These are phyloP conservation scores for Aspergillus brasiliensis DNA, from an alignment of 2,329 filamentous ascomycete species.

Conservation along the genomic window DNA sequence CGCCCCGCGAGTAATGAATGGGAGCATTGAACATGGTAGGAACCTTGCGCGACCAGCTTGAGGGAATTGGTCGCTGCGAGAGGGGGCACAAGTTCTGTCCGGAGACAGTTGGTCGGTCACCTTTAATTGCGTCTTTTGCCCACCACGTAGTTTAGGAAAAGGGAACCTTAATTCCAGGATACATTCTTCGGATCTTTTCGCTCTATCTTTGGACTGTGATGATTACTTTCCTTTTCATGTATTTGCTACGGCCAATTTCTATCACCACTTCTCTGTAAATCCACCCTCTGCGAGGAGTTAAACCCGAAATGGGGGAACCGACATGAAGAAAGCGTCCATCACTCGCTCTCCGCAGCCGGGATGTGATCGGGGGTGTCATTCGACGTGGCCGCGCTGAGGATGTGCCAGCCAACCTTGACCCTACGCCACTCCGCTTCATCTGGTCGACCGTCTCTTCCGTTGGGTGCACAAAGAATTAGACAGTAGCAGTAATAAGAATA, in stretches of 20 bases:
- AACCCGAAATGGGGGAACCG: too few relatives aligned
- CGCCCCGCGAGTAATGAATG: slow-evolving; percentile 2
- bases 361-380: slow-evolving; percentile 27
- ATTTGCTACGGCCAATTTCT: too few relatives aligned
- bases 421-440: slow-evolving; percentile 21
- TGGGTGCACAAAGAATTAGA: slow-evolving; percentile 6
- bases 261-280: too few relatives aligned
- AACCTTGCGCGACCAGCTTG: slow-evolving; percentile 1
- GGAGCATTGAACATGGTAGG: slow-evolving; percentile 1
- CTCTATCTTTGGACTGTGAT: too few relatives aligned
- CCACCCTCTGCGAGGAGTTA: too few relatives aligned
- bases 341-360: slow-evolving; percentile 14
- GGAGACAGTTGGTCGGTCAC: not conserved
- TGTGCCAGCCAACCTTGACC: slow-evolving; percentile 22
- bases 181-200: too few relatives aligned
- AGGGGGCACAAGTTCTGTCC: not conserved
- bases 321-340: not conserved
- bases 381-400: slow-evolving; percentile 36
- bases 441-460: slow-evolving; percentile 4
- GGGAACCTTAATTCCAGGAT: too few relatives aligned
- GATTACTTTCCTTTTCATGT: too few relatives aligned
- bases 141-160: too few relatives aligned
- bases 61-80: not conserved
- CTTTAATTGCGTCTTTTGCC: not conserved
- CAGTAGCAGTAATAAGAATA: not conserved